Percentiles rank a stretch among this genome's conserved stretches.
phyloP scores from a whole-genome alignment of 345 rosid species.

The Eucalyptus fibrosa region DNA sequence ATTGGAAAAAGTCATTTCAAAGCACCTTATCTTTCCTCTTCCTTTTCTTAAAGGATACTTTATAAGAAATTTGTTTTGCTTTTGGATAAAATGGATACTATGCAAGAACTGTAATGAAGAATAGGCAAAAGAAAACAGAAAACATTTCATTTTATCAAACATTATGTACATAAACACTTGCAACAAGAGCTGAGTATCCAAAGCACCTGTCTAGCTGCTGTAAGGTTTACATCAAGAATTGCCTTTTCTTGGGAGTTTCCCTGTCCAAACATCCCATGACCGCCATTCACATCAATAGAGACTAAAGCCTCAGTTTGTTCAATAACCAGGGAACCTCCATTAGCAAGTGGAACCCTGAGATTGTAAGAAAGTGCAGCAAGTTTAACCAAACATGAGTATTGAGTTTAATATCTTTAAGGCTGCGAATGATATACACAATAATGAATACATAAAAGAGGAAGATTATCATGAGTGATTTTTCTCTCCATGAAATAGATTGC shows the following conservation, averaged over 20 bases:
- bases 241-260: conserved; percentile 89
- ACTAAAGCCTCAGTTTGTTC: conserved; percentile 99
- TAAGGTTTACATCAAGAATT: conserved; percentile 81
- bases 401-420: neutral
- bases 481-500: neutral
- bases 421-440: neutral
- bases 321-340: conserved; percentile 92
- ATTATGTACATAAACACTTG: neutral
- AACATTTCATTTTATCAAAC: neutral
- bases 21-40: neutral
- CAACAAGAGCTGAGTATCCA: neutral
- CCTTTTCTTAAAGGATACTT: neutral
- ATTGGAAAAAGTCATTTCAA: neutral
- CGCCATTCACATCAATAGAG: conserved; percentile 96
- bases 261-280: conserved; percentile 91
- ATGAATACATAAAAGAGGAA: neutral
- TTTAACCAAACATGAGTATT: neutral
- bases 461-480: neutral
- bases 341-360: conserved; percentile 71
- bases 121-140: neutral
- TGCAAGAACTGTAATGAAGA: neutral
- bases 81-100: neutral
- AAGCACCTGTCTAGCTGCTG: conserved; percentile 88
- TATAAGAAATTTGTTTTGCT: neutral
- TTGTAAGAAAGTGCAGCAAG: neutral